Percentiles rank a stretch among this genome's conserved stretches.
These are phyloP conservation scores for Ceratocystis cacaofunesta DNA, from an alignment of 2,329 filamentous ascomycete species.

Conservation along the genomic window DNA sequence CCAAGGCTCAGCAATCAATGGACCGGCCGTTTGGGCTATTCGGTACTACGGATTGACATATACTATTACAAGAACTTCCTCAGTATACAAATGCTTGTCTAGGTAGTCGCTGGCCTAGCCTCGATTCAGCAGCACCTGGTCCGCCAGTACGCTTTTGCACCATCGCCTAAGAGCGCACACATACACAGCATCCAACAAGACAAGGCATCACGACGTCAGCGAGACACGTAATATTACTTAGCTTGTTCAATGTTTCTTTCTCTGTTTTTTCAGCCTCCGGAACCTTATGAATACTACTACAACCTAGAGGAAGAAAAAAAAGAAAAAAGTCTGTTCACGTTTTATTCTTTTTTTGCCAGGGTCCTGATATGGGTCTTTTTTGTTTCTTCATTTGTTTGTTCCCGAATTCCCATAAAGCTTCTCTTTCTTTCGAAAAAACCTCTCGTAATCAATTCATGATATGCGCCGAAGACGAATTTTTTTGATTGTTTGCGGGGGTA, in stretches of 20 bases:
- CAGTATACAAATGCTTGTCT: no score
- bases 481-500: conserved; percentile 21
- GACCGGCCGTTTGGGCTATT: no score
- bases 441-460: conserved; percentile 17
- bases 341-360: conserved; percentile 15
- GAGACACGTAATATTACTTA: neutral
- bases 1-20: no score
- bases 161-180: no score
- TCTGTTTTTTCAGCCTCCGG: conserved; percentile 16
- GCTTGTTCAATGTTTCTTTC: conserved; percentile 19
- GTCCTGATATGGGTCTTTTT: conserved; percentile 15
- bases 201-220: neutral
- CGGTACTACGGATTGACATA: no score
- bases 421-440: conserved; percentile 15
- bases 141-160: no score
- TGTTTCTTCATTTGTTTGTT: conserved; percentile 14
- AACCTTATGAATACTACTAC: neutral
- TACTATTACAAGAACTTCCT: no score
- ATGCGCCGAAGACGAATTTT: conserved; percentile 15
- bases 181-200: neutral
- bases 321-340: conserved; percentile 8
- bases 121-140: no score
- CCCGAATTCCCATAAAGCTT: conserved; percentile 9
- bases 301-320: neutral
- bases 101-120: no score